phyloP scores from a whole-genome alignment of 805 yeast species.

The Kockiozyma suomiensis region DNA sequence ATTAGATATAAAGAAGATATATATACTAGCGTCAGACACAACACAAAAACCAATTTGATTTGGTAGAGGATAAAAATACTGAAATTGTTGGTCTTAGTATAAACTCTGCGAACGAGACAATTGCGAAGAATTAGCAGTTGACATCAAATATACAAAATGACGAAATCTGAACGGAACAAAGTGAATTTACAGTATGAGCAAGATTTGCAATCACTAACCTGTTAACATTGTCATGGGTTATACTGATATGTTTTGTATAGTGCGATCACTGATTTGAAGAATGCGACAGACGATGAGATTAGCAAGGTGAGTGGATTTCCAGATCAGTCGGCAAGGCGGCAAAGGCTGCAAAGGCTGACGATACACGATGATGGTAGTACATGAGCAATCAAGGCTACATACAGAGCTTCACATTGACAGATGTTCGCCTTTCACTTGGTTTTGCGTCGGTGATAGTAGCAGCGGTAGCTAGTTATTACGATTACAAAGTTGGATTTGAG shows the following conservation, averaged over 20 bases:
- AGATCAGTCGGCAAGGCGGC: no score
- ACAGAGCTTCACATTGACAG: slow-evolving; percentile 35
- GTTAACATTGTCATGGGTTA: no score
- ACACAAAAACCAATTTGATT: no score
- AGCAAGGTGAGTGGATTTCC: slow-evolving; percentile 32
- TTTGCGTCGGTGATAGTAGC: slow-evolving; percentile 40
- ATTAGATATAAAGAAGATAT: no score
- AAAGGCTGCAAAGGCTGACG: background rate
- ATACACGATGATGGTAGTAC: slow-evolving; percentile 20
- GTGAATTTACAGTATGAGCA: slow-evolving; percentile 26
- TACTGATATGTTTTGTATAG: background rate
- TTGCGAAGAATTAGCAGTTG: no score
- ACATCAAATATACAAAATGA: background rate
- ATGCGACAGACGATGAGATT: slow-evolving; percentile 40
- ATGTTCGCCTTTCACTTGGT: slow-evolving; percentile 40
- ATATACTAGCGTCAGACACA: no score
- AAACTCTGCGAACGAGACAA: no score
- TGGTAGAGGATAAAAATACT: no score
- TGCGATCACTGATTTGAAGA: slow-evolving; percentile 38
- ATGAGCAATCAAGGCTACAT: slow-evolving; percentile 37
- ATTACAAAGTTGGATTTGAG: slow-evolving; percentile 41
- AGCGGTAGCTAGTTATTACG: slow-evolving; percentile 38
- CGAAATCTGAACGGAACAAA: slow-evolving; percentile 1
- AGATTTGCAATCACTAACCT: background rate
- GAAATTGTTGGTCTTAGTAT: no score